phyloP scores from a whole-genome alignment of 495 filamentous ascomycete species.

The Xanthoparmelia taractica region DNA sequence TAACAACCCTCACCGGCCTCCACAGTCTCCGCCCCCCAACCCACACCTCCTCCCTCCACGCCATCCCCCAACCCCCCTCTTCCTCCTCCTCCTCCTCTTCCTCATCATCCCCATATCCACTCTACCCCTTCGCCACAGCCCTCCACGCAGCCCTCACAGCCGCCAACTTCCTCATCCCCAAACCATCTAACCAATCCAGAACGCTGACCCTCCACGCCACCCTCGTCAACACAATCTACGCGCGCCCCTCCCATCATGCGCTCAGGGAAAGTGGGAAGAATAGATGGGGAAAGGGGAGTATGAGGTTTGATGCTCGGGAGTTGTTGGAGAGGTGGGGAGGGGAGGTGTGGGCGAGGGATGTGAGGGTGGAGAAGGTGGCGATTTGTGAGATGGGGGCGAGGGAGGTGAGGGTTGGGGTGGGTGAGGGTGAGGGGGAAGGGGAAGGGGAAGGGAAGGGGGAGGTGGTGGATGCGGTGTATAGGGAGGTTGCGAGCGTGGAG shows the following conservation, averaged over 20 bases:
- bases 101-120: too few relatives aligned
- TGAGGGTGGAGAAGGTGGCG: conserved; percentile 53
- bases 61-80: background rate
- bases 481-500: conserved; percentile 29
- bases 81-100: conserved; percentile 6
- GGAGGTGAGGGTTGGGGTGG: conserved; percentile 40
- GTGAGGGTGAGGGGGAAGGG: conserved; percentile 28
- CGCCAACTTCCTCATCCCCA: conserved; percentile 48
- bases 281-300: conserved; percentile 32
- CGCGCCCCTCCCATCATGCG: conserved; percentile 29
- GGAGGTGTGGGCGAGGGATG: conserved; percentile 53
- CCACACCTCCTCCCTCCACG: conserved; percentile 12
- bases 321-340: conserved; percentile 46
- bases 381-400: conserved; percentile 77
- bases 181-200: too few relatives aligned
- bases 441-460: conserved; percentile 26
- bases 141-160: conserved; percentile 54
- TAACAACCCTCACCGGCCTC: conserved; percentile 24
- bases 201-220: conserved; percentile 79
- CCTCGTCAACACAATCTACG: conserved; percentile 80
- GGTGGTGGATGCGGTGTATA: conserved; percentile 40
- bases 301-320: conserved; percentile 44
- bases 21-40: conserved; percentile 34
- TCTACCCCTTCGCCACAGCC: conserved; percentile 11
- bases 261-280: conserved; percentile 27